Conservation (phyloP, 2,329 filamentous ascomycete genomes). For the Aspergillus sp. region DNA sequence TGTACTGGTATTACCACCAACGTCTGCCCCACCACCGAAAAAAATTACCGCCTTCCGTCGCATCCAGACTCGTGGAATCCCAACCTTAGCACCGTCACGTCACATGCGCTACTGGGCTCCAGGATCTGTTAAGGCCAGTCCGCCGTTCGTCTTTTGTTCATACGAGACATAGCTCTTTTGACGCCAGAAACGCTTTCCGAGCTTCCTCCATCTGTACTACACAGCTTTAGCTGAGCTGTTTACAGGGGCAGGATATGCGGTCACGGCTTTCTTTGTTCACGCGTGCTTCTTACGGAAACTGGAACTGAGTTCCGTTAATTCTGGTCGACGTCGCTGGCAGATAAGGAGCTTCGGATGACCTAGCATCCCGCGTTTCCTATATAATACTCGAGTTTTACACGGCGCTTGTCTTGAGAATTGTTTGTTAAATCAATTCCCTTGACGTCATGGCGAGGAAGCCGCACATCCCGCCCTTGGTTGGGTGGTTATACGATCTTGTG, state of each 20-base stretch:
- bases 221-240: constrained; percentile 1
- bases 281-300: constrained; percentile 2
- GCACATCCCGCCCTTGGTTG: constrained; percentile 46
- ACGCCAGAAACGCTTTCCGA: neutral
- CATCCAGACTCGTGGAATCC: neutral
- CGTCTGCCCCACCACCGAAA: neutral
- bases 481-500: constrained; percentile 22
- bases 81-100: constrained; percentile 7
- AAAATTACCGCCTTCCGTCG: constrained; percentile 1
- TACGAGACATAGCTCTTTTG: neutral
- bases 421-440: neutral
- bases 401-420: neutral
- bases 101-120: constrained; percentile 7
- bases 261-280: constrained; percentile 2
- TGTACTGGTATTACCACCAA: neutral
- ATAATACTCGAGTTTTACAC: neutral
- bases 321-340: neutral
- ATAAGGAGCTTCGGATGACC: neutral
- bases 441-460: constrained; percentile 36
- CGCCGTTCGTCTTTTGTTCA: neutral
- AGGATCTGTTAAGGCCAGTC: constrained; percentile 1
- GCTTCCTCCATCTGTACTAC: neutral
- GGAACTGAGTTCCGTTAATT: neutral
- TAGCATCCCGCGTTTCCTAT: neutral
- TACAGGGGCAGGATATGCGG: constrained; percentile 7